Evolutionary conservation across 1,284 basidiomycete species (phyloP), one percentile per base, ranked within the genome.

Genomic region (Rhodofomes roseus): DNA sequence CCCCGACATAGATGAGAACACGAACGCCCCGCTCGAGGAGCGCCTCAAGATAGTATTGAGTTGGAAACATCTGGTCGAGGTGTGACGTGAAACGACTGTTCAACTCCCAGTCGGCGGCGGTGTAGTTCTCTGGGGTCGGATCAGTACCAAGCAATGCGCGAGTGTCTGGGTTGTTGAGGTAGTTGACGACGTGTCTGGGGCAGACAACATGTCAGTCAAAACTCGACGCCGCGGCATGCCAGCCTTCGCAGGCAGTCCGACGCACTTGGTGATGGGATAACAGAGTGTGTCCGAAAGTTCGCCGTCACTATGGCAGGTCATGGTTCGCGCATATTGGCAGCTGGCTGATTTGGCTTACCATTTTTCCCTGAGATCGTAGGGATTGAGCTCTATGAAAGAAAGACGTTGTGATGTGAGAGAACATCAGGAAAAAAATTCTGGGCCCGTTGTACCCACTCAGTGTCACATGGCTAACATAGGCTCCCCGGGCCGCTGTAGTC

Each of bases 11-110:
- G 59, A 92, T 83, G 18, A 95, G 79, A 2, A 88, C 85, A 6
- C 81, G 76, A 29, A 95, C 77, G 0, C 84, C 85, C 22, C 90
- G 82, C 68, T 94, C 92, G 20, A 95, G 82, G 37, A 95, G 79
- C 1, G 78, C 85, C 1, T 82, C 79, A 55, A 93, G 77, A 67
- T 93, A 86, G 41, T 81, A 72, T 64, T 76, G 72, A 0, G 79
- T 80, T 2, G 73, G 68, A 59, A 79, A 80, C 44, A 73, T 66
- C 9, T 59, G 51, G 64, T 87, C 85, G 39, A 74, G 69, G 12
- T 72, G 63, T 0, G 31, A 43, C 12, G 2, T 16, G 64, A 87
- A 88, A 0, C 74, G 77, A 1, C 8, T 0, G 2, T 66, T 64
- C 22, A 91, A 81, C 1, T 67, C 65, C 52, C 60, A 25, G 36